Conservation (phyloP, 345 rosid species). For the Citrus cavaleriei region DNA sequence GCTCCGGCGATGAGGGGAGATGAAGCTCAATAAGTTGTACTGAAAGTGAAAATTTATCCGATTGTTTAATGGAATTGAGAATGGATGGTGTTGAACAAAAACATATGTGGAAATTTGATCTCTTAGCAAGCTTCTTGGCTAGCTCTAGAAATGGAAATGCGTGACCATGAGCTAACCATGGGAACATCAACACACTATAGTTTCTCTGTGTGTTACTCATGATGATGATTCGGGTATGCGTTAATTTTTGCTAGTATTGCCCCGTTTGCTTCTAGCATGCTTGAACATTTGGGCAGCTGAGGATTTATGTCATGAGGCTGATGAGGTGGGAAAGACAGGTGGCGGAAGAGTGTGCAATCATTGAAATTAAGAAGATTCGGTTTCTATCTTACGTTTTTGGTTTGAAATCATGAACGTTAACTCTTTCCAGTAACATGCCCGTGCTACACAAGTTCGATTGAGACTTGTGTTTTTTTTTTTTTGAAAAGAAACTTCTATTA, state of each 20-base stretch:
- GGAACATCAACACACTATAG: slow-evolving; percentile 30
- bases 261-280: not conserved
- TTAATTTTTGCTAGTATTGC: not conserved
- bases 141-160: slow-evolving; percentile 39
- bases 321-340: not conserved
- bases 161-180: slow-evolving; percentile 55
- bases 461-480: not conserved
- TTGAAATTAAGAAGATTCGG: not conserved
- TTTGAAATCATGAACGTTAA: not conserved
- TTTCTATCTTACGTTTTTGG: not conserved
- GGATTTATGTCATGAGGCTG: not conserved
- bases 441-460: not conserved
- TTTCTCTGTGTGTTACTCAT: not conserved
- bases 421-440: no score
- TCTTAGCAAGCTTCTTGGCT: slow-evolving; percentile 27
- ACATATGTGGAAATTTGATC: slow-evolving; percentile 23
- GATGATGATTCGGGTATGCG: not conserved
- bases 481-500: no score
- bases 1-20: slow-evolving; percentile 30
- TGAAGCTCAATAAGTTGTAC: slow-evolving; percentile 33
- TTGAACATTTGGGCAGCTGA: not conserved
- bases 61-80: slow-evolving; percentile 18
- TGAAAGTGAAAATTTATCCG: slow-evolving; percentile 12
- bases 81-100: slow-evolving; percentile 35
- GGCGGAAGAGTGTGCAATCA: not conserved